A percentile compares a stretch with the other conserved stretches of the same genome.
phyloP scores from a whole-genome alignment of 495 filamentous ascomycete species.

The Penicillium pancosmium region DNA sequence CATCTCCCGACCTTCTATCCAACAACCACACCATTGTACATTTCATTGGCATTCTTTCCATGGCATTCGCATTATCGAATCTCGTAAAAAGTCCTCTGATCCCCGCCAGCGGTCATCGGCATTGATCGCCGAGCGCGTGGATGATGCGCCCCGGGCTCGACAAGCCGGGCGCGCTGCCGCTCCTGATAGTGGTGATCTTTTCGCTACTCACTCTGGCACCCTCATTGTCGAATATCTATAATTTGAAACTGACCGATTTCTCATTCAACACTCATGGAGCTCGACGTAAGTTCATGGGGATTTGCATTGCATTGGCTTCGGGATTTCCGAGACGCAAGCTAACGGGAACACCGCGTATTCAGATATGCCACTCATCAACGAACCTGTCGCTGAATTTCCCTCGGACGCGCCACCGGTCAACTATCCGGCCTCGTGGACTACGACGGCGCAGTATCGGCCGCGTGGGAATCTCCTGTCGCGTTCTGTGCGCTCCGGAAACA shows the following conservation, averaged over 20 bases:
- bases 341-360: neutral
- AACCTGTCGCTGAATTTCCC: constrained; percentile 16
- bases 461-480: constrained; percentile 19
- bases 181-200: constrained; percentile 41
- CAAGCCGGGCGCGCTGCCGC: constrained; percentile 44
- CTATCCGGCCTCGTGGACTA: constrained; percentile 19
- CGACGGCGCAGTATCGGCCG: constrained; percentile 15
- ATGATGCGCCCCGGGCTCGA: constrained; percentile 46
- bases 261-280: constrained; percentile 25
- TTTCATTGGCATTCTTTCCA: constrained; percentile 10
- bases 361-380: constrained; percentile 31
- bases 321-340: neutral
- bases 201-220: constrained; percentile 42
- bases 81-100: constrained; percentile 7
- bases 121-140: constrained; percentile 17
- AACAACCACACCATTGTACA: neutral
- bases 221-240: constrained; percentile 38
- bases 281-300: constrained; percentile 32
- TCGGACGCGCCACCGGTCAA: constrained; percentile 14
- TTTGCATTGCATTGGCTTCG: neutral
- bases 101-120: constrained; percentile 9
- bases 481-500: constrained; percentile 13
- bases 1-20: neutral
- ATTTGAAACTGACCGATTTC: constrained; percentile 35
- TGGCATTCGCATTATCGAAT: constrained; percentile 20